Percentiles rank a stretch among this genome's conserved stretches.
phyloP scores from a whole-genome alignment of 495 filamentous ascomycete species.

The Barbatosphaeria neglecta region DNA sequence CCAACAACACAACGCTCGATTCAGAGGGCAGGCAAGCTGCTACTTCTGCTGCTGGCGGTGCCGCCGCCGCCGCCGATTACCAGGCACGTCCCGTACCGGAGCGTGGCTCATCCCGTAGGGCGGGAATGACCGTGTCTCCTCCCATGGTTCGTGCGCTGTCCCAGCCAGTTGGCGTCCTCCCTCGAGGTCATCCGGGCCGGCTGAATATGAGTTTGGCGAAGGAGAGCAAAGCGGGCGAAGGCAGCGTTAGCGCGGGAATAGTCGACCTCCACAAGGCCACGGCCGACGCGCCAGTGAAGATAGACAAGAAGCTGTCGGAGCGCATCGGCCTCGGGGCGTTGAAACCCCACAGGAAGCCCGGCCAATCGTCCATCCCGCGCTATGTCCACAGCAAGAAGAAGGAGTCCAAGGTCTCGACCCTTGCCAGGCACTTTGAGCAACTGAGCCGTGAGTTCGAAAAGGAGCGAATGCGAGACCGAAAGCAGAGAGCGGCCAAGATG shows the following conservation, averaged over 20 bases:
- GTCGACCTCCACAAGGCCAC: slow-evolving; percentile 15
- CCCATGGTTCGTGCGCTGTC: slow-evolving; percentile 60
- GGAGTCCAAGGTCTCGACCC: slow-evolving; percentile 67
- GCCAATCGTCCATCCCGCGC: slow-evolving; percentile 76
- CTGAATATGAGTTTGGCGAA: slow-evolving; percentile 18
- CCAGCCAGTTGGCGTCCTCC: slow-evolving; percentile 41
- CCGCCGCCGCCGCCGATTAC: no score
- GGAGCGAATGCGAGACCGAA: slow-evolving; percentile 75
- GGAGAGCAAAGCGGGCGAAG: slow-evolving; percentile 18
- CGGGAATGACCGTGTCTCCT: slow-evolving; percentile 41
- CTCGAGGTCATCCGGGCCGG: slow-evolving; percentile 15
- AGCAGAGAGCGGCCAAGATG: slow-evolving; percentile 69
- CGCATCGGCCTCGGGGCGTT: slow-evolving; percentile 49
- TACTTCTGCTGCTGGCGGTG: no score
- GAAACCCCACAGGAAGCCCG: slow-evolving; percentile 47
- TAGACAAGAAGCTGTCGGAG: slow-evolving; percentile 63
- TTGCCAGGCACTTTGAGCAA: slow-evolving; percentile 94
- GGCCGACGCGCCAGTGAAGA: slow-evolving; percentile 26
- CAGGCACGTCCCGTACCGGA: slow-evolving; percentile 15
- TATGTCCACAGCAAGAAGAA: slow-evolving; percentile 60
- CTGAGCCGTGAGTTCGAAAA: slow-evolving; percentile 94
- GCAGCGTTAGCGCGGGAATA: slow-evolving; percentile 13
- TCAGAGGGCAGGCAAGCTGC: slow-evolving; percentile 5
- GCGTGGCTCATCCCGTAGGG: slow-evolving; percentile 28
- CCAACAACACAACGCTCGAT: slow-evolving; percentile 5